These are phyloP conservation scores for Hanseniaspora pseudoguilliermondii DNA, from an alignment of 805 yeast species.

Conservation along the genomic window DNA sequence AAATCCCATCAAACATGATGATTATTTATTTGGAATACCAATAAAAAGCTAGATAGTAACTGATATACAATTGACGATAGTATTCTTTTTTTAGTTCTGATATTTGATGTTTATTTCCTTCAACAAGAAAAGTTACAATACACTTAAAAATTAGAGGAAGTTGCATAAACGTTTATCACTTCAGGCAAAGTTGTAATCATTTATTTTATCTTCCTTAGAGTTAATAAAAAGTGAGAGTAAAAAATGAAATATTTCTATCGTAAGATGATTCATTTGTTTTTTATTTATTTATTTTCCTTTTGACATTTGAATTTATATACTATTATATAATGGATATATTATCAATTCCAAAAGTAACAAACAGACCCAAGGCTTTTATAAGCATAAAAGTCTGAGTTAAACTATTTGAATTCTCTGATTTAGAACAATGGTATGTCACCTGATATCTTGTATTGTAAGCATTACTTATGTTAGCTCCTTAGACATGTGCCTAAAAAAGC, in stretches of 20 bases:
- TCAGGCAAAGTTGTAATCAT: not conserved
- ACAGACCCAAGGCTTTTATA: not conserved
- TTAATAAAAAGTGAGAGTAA: not conserved
- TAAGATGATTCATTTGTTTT: not conserved
- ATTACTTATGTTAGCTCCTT: not conserved
- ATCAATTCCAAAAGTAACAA: not conserved
- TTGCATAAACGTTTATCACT: not conserved
- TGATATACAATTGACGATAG: conserved; percentile 7
- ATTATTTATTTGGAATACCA: conserved; percentile 12
- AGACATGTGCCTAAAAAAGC: not conserved
- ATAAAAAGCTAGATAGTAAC: conserved; percentile 12
- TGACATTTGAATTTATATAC: not conserved
- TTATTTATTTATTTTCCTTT: not conserved
- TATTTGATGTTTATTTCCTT: not conserved
- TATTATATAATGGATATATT: not conserved
- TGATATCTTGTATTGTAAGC: not conserved
- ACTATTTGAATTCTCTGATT: not conserved
- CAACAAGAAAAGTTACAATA: too few relatives aligned
- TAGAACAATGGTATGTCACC: not conserved
- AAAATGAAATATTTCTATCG: not conserved
- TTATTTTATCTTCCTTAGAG: not conserved
- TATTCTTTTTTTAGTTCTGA: conserved; percentile 8
- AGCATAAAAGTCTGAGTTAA: not conserved
- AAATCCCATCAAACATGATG: not conserved
- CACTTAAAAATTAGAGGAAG: too few relatives aligned